These are phyloP conservation scores for Arabidopsis suecica DNA, from an alignment of 345 rosid species.

Conservation along the genomic window DNA sequence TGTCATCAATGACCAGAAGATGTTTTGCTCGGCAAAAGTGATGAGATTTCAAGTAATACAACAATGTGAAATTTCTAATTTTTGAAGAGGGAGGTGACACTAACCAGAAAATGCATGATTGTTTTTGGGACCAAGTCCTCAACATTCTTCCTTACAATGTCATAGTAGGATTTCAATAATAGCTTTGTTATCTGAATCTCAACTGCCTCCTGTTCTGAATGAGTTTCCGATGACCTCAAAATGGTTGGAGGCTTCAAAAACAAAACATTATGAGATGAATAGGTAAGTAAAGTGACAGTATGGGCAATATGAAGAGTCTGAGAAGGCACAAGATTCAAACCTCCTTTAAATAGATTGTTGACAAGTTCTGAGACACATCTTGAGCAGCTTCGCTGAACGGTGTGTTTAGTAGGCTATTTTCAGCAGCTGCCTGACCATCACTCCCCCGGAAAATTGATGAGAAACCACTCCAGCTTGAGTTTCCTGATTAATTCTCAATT, in stretches of 20 bases:
- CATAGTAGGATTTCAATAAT: constrained; percentile 86
- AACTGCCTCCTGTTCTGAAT: constrained; percentile 72
- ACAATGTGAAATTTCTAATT: background rate
- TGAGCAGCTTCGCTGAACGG: constrained; percentile 54
- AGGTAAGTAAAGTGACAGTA: background rate
- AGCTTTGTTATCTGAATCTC: constrained; percentile 80
- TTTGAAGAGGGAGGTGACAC: background rate
- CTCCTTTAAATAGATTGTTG: constrained; percentile 82
- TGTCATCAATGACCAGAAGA: background rate
- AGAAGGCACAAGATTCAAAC: constrained; percentile 46
- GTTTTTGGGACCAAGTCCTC: constrained; percentile 90
- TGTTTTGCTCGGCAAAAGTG: background rate
- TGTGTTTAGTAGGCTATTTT: constrained; percentile 57
- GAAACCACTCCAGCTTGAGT: constrained; percentile 75
- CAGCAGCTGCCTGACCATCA: constrained; percentile 60
- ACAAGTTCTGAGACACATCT: constrained; percentile 55
- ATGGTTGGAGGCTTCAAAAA: constrained; percentile 73
- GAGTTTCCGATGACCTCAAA: constrained; percentile 75
- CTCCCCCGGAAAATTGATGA: constrained; percentile 82
- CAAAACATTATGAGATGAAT: constrained; percentile 11
- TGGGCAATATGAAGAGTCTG: background rate
- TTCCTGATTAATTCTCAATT: constrained; percentile 45
- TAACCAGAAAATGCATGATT: constrained; percentile 96
- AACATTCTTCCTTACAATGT: constrained; percentile 87
- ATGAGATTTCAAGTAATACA: background rate